Percentiles rank a stretch among this genome's conserved stretches.
Evolutionary conservation across 352 stramenopile species (phyloP).

Genomic region (Pythium pyrilobum): DNA sequence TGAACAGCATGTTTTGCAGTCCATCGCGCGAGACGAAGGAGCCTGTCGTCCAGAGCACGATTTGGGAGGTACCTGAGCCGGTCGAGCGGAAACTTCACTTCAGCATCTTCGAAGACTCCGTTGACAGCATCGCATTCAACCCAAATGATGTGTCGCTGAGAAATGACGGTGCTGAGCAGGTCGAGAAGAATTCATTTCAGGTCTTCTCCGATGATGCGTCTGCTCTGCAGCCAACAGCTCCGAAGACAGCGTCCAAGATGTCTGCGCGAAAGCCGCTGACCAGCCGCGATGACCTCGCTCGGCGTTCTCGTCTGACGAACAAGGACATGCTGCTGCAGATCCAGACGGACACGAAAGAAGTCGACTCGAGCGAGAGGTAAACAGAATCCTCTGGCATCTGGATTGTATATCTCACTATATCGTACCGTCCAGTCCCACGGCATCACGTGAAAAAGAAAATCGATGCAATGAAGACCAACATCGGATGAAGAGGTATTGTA

Average conservation of each 20-base stretch:
- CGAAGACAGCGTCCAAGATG: slow-evolving; percentile 14
- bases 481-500: slow-evolving; percentile 19
- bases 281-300: slow-evolving; percentile 62
- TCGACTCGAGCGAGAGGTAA: slow-evolving; percentile 14
- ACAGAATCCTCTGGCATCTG: neutral
- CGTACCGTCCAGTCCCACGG: neutral
- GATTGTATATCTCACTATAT: slow-evolving; percentile 8
- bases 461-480: neutral
- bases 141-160: slow-evolving; percentile 42
- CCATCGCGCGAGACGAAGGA: slow-evolving; percentile 40
- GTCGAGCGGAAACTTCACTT: slow-evolving; percentile 83
- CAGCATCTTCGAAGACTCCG: slow-evolving; percentile 76
- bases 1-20: slow-evolving; percentile 87
- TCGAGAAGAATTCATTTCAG: slow-evolving; percentile 37
- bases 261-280: slow-evolving; percentile 53
- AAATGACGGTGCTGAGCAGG: slow-evolving; percentile 35
- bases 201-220: slow-evolving; percentile 40
- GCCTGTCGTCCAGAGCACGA: slow-evolving; percentile 11
- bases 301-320: slow-evolving; percentile 56
- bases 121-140: slow-evolving; percentile 55
- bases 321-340: slow-evolving; percentile 71
- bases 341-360: slow-evolving; percentile 13
- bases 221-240: neutral
- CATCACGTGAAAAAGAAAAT: neutral
- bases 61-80: slow-evolving; percentile 59